These are phyloP conservation scores for Podospora pseudocomata DNA, from an alignment of 495 filamentous ascomycete species.

Conservation along the genomic window DNA sequence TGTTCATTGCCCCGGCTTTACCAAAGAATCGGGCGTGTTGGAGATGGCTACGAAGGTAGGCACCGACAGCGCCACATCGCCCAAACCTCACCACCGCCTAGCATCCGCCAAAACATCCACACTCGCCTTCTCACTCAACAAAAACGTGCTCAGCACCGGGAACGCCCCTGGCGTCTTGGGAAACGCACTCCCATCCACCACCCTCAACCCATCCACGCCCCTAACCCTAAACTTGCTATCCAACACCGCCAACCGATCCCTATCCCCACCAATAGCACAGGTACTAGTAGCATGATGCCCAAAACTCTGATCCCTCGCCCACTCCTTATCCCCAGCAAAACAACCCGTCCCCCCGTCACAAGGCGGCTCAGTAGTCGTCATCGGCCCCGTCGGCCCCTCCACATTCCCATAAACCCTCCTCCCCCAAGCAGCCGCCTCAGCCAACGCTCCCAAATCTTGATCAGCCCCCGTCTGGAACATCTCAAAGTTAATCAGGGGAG, in stretches of 20 bases:
- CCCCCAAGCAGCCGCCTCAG: slow-evolving; percentile 53
- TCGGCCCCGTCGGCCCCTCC: slow-evolving; percentile 33
- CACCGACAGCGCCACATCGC: too few relatives aligned
- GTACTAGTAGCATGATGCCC: slow-evolving; percentile 41
- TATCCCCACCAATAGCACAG: slow-evolving; percentile 36
- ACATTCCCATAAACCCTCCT: slow-evolving; percentile 33
- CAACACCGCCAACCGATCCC: slow-evolving; percentile 38
- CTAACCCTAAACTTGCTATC: slow-evolving; percentile 39
- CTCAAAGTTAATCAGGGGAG: slow-evolving; percentile 44
- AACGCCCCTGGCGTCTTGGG: slow-evolving; percentile 44
- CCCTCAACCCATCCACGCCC: slow-evolving; percentile 37
- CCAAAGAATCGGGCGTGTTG: too few relatives aligned
- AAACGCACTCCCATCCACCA: slow-evolving; percentile 46
- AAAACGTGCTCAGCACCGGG: slow-evolving; percentile 47
- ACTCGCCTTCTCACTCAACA: slow-evolving; percentile 53
- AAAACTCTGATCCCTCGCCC: slow-evolving; percentile 37
- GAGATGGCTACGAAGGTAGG: too few relatives aligned
- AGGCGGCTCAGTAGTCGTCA: slow-evolving; percentile 43
- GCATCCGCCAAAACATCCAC: slow-evolving; percentile 39
- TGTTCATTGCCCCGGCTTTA: too few relatives aligned
- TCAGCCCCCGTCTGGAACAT: slow-evolving; percentile 29
- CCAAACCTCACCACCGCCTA: background rate
- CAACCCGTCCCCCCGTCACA: slow-evolving; percentile 44
- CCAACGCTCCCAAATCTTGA: slow-evolving; percentile 44
- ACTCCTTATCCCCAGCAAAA: slow-evolving; percentile 32